phyloP scores from a whole-genome alignment of 148 eudicot genomes.

The Fagopyrum esculentum region DNA sequence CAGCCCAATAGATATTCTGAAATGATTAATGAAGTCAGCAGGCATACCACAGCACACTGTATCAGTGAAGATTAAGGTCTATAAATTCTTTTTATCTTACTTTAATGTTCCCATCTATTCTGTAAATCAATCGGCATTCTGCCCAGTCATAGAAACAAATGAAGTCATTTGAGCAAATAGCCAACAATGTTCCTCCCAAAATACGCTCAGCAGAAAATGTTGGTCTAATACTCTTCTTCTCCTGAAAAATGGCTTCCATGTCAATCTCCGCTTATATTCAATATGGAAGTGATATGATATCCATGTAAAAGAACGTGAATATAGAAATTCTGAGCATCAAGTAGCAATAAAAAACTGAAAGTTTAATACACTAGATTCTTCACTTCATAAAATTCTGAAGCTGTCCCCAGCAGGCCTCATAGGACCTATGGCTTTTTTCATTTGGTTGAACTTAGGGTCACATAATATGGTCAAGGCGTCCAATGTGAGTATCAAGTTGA shows the following conservation, averaged over 20 bases:
- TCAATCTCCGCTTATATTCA: slow-evolving; percentile 12
- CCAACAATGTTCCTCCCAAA: slow-evolving; percentile 80
- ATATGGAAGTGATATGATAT: slow-evolving; percentile 14
- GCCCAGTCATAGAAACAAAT: slow-evolving; percentile 98
- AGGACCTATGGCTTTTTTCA: neutral
- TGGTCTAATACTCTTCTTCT: slow-evolving; percentile 89
- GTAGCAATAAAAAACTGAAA: neutral
- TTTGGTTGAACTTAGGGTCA: neutral
- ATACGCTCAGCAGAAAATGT: slow-evolving; percentile 93
- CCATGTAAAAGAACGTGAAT: neutral
- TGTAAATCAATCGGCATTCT: slow-evolving; percentile 81
- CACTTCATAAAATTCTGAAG: neutral
- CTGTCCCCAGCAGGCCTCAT: neutral
- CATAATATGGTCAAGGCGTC: neutral
- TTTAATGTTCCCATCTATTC: slow-evolving; percentile 90
- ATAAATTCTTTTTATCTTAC: slow-evolving; percentile 37
- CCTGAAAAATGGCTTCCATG: slow-evolving; percentile 43
- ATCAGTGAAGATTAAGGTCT: slow-evolving; percentile 2
- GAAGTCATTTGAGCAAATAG: slow-evolving; percentile 95
- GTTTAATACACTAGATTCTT: neutral
- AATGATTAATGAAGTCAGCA: slow-evolving; percentile 17
- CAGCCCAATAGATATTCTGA: slow-evolving; percentile 98
- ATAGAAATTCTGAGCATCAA: slow-evolving; percentile 6
- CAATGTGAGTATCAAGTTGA: neutral
- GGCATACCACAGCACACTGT: neutral